phyloP scores from a whole-genome alignment of 75 land plant genomes.

The Pinus taeda region DNA sequence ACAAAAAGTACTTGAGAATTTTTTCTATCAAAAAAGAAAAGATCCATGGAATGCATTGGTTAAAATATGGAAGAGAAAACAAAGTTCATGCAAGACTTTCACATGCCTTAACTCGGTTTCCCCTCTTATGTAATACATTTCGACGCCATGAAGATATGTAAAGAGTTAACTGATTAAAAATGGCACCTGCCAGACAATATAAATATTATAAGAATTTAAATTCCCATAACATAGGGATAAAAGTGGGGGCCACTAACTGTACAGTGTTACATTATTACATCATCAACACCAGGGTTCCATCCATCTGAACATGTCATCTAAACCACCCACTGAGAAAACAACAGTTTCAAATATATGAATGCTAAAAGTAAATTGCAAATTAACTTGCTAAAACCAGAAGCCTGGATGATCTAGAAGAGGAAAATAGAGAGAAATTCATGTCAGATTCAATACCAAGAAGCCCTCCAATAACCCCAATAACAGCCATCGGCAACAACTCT shows the following conservation, averaged over 20 bases:
- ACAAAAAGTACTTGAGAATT: not conserved
- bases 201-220: not conserved
- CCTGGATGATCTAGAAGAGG: not conserved
- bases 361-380: not conserved
- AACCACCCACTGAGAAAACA: not conserved
- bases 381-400: not conserved
- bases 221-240: slow-evolving; percentile 1
- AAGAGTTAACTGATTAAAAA: slow-evolving; percentile 92
- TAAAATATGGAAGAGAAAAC: not conserved
- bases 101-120: slow-evolving; percentile 82
- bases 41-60: not conserved
- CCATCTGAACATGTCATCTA: not conserved
- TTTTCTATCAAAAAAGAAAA: not conserved
- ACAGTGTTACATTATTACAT: not conserved
- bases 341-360: not conserved
- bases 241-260: not conserved
- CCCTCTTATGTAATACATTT: slow-evolving; percentile 84
- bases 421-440: not conserved
- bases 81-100: not conserved
- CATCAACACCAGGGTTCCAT: not conserved
- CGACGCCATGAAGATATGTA: slow-evolving; percentile 83
- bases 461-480: slow-evolving; percentile 98
- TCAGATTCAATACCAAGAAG: slow-evolving; percentile 62
- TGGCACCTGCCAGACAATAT: slow-evolving; percentile 59
- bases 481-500: slow-evolving; percentile 95